These are phyloP conservation scores for Aspergillus diversus DNA, from an alignment of 495 filamentous ascomycete genomes.

Conservation along the genomic window DNA sequence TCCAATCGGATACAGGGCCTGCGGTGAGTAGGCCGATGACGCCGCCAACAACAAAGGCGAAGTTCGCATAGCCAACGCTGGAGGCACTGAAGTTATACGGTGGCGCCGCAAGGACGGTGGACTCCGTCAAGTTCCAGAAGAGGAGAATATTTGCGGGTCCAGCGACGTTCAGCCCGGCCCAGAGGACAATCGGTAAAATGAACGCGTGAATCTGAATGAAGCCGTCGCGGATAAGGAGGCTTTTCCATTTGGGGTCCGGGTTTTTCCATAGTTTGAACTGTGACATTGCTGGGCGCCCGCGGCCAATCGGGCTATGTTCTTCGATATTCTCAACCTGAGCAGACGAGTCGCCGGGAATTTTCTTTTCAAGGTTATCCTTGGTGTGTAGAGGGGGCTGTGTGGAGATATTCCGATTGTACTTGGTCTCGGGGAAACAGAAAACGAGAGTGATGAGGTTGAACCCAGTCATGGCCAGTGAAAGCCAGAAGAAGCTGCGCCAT, in stretches of 20 bases:
- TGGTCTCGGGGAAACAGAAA: slow-evolving; percentile 58
- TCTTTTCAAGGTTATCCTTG: slow-evolving; percentile 16
- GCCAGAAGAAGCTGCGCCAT: slow-evolving; percentile 59
- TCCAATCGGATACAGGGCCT: slow-evolving; percentile 57
- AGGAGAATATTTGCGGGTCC: slow-evolving; percentile 56
- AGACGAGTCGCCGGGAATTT: background rate
- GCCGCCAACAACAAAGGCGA: slow-evolving; percentile 49
- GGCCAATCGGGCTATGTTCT: slow-evolving; percentile 28
- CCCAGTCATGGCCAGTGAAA: slow-evolving; percentile 45
- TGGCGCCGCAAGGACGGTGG: slow-evolving; percentile 53
- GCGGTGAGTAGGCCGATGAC: slow-evolving; percentile 51
- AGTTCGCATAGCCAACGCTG: slow-evolving; percentile 45
- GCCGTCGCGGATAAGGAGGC: slow-evolving; percentile 41
- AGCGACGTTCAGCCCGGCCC: slow-evolving; percentile 49
- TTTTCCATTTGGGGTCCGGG: slow-evolving; percentile 39
- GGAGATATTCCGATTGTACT: slow-evolving; percentile 40
- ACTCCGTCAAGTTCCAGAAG: slow-evolving; percentile 60
- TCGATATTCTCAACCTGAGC: background rate
- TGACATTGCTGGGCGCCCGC: slow-evolving; percentile 43
- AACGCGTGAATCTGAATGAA: slow-evolving; percentile 53
- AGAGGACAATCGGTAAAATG: slow-evolving; percentile 60
- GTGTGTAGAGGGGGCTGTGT: slow-evolving; percentile 19
- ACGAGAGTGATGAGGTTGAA: slow-evolving; percentile 47
- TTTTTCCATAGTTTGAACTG: slow-evolving; percentile 53
- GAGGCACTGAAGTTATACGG: slow-evolving; percentile 53